Base-by-base conservation (phyloP, 2,329 filamentous ascomycete species). In the Dothistroma septosporum region DNA sequence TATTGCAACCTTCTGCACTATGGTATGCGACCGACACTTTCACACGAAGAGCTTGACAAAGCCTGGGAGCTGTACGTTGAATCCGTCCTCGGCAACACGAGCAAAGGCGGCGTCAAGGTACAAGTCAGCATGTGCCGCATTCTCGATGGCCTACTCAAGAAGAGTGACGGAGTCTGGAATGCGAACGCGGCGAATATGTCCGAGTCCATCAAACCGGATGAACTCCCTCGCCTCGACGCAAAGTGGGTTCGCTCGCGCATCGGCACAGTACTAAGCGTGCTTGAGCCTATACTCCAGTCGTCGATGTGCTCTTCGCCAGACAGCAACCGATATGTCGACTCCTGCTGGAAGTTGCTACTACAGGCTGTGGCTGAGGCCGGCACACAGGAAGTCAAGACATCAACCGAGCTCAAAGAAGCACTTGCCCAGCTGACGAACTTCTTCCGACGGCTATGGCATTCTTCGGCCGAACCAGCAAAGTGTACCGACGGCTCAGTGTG, bases 361-460 rank as follows among this genome's bases (percentile, higher is more conserved):
- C 77, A 79, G 3, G 84, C 87, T 1, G 78, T 92, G 28, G 83
- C 86, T 2, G 82, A 83, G 53, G 89, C 89, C 44, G 87, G 87
- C 24, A 83, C 82, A 47, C 96, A 96, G 75, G 94, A 99, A 75
- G 88, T 99, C 68, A 96, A 93, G 69, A 87, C 92, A 7, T 92
- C 91, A 0, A 83, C 84, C 12, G 93, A 97, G 63, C 90, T 92
- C 1, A 89, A 90, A 70, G 84, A 86, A 62, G 93, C 92, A 61
- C 82, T 96, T 63, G 87, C 89, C 22, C 82, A 85, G 47, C 81
- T 92, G 22, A 82, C 93, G 54, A 85, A 85, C 47, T 76, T 92
- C 22, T 77, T 96, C 7, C 83, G 85, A 53, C 84, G 82, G 28
- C 74, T 92, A 2, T 96, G 92, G 91, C 79, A 79, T 14, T 31